A percentile compares a stretch with the other conserved stretches of the same genome.
Conservation (phyloP, 768 basidiomycete species). For the Mycena latifolia region DNA sequence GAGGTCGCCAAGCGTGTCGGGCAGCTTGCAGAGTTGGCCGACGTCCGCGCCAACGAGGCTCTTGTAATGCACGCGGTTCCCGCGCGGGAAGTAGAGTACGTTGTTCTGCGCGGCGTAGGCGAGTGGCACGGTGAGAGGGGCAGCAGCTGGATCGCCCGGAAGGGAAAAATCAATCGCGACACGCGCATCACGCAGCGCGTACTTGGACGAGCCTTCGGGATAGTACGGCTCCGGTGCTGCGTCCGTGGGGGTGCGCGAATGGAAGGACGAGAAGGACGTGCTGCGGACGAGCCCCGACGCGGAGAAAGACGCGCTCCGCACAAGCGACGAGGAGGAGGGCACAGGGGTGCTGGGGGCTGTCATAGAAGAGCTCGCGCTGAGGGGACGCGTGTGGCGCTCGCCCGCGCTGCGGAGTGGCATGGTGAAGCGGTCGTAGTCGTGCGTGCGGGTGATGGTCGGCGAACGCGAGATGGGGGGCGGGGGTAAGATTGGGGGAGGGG, state of each 20-base stretch:
- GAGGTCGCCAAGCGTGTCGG: constrained; percentile 59
- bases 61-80: constrained; percentile 68
- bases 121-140: constrained; percentile 38
- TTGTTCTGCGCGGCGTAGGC: constrained; percentile 60
- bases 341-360: constrained; percentile 8
- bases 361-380: constrained; percentile 22
- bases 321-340: constrained; percentile 28
- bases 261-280: constrained; percentile 41
- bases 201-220: constrained; percentile 50
- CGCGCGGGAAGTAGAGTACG: constrained; percentile 59
- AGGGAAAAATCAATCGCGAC: constrained; percentile 49
- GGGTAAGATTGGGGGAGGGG: constrained; percentile 47
- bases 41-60: constrained; percentile 52
- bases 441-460: constrained; percentile 27
- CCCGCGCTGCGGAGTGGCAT: constrained; percentile 19
- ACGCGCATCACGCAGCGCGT: constrained; percentile 49
- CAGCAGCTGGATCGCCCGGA: constrained; percentile 29
- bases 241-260: constrained; percentile 26
- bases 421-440: constrained; percentile 33
- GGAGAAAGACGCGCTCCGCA: constrained; percentile 42
- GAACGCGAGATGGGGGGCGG: constrained; percentile 34
- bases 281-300: constrained; percentile 41
- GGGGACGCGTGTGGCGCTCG: constrained; percentile 23
- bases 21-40: constrained; percentile 62
- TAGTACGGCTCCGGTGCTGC: constrained; percentile 43